Percentiles rank a stretch among this genome's conserved stretches.
These are phyloP conservation scores for Endothia cerciana DNA, from an alignment of 2,329 filamentous ascomycete genomes.

Conservation along the genomic window DNA sequence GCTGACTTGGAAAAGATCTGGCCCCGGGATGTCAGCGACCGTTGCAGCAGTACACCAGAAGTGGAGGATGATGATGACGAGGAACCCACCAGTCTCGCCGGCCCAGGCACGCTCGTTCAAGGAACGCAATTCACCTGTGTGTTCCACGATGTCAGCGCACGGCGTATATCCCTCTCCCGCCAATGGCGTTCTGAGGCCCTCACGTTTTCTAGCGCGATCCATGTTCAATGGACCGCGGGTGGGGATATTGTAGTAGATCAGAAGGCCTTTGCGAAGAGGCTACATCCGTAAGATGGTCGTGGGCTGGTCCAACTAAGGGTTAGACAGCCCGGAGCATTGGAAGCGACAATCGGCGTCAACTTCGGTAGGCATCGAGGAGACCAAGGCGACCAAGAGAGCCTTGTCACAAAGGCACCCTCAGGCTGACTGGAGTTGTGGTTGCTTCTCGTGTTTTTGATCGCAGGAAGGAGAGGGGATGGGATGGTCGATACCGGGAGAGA, in stretches of 20 bases:
- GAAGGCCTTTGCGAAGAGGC: slow-evolving; percentile 37
- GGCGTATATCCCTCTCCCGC: neutral
- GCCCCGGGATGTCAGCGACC: slow-evolving; percentile 10
- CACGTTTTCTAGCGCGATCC: slow-evolving; percentile 69
- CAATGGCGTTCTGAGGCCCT: slow-evolving; percentile 31
- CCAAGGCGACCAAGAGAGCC: slow-evolving; percentile 32
- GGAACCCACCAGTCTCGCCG: slow-evolving; percentile 74
- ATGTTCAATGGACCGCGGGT: slow-evolving; percentile 51
- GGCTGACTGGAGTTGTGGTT: slow-evolving; percentile 18
- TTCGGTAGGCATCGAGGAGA: slow-evolving; percentile 49
- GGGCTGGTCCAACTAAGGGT: slow-evolving; percentile 46
- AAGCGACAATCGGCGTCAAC: slow-evolving; percentile 46
- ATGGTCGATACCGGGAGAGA: neutral
- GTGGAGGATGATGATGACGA: neutral
- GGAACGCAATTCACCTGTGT: slow-evolving; percentile 82
- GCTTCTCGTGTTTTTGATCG: neutral
- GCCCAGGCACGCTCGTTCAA: slow-evolving; percentile 88
- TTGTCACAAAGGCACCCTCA: slow-evolving; percentile 31
- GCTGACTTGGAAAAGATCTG: slow-evolving; percentile 78
- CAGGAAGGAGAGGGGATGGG: neutral
- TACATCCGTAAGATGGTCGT: slow-evolving; percentile 49
- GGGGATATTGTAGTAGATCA: slow-evolving; percentile 37
- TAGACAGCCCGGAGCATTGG: slow-evolving; percentile 45
- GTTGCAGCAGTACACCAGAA: slow-evolving; percentile 23
- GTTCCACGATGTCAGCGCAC: slow-evolving; percentile 33